Conservation (phyloP, 2,329 filamentous ascomycete genomes). For the Mycosphaerella sp. region DNA sequence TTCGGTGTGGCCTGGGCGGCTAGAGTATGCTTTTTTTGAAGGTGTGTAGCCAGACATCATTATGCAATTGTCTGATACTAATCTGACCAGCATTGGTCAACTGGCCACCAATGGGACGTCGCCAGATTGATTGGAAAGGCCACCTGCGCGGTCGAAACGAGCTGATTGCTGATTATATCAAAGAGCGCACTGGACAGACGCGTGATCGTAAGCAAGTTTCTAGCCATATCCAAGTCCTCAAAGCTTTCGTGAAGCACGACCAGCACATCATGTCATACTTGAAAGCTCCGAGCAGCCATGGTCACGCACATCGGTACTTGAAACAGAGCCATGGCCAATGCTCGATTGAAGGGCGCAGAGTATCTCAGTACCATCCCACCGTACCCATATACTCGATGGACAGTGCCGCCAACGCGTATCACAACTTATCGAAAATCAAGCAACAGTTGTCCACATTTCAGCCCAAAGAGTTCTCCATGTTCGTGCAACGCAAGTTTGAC, state of each 20-base stretch:
- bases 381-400: constrained; percentile 3
- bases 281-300: constrained; percentile 26
- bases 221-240: constrained; percentile 58
- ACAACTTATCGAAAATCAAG: constrained; percentile 20
- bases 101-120: constrained; percentile 54
- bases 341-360: constrained; percentile 12
- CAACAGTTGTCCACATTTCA: constrained; percentile 25
- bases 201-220: constrained; percentile 56
- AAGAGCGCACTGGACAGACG: constrained; percentile 48
- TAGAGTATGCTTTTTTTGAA: constrained; percentile 46
- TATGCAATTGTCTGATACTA: constrained; percentile 12
- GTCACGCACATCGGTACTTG: constrained; percentile 10
- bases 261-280: constrained; percentile 44
- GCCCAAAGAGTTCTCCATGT: constrained; percentile 38
- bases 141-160: constrained; percentile 56
- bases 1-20: constrained; percentile 40
- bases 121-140: constrained; percentile 43
- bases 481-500: constrained; percentile 34
- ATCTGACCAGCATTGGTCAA: constrained; percentile 43
- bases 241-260: constrained; percentile 49
- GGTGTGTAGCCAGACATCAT: constrained; percentile 32
- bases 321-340: constrained; percentile 6
- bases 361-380: constrained; percentile 23
- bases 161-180: constrained; percentile 54
- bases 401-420: constrained; percentile 2